Base-by-base conservation (phyloP, 176 grass and related monocot species). In the Oryza coarctata region DNA sequence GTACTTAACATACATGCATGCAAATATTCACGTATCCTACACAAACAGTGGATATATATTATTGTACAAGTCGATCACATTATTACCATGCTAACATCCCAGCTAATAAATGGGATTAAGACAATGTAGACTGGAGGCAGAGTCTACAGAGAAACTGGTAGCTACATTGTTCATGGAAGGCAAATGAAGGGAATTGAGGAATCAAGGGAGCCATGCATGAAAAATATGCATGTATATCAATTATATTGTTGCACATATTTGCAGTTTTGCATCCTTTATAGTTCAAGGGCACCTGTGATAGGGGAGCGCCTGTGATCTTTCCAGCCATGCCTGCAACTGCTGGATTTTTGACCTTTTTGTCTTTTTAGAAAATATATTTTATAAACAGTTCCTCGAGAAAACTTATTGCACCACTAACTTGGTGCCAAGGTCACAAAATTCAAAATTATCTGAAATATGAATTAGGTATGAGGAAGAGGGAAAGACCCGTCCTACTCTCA, bases 271-370 rank as follows among this genome's bases (percentile, higher is more conserved):
- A 23, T 58, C 7, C 20, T 57, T 75, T 68, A 15, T 4, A 50
- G 22, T 68, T 75, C 62, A 86, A 86, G 84, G 23, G 73, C 73
- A 52, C 23, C 1, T 15, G 43, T 14, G 65, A 70, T 70, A 70
- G 47, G 47, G 9, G 14, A 20, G 28, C 63, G 47, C 22, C 39
- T 15, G 27, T 12, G 40, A 33, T 18, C 62, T 66, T 67, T 76
- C 72, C 47, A 58, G 33, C 40, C 9, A 26, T 49, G 80, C 33
- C 18, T 58, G 22, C 52, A 20, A 20, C 47, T 50, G 47, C 17
- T 2, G 4, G 32, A 1, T 4, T 4, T 4, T 33, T 33, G 32
- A 33, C 4, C 32, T 33, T 33, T 4, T 33, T 33, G 3, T 33
- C 32, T 33, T 33, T 4, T 33, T n/a, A n/a, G n/a, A n/a, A n/a